Base-by-base conservation (phyloP, 768 basidiomycete genomes). In the Cubamyces lactineus region DNA sequence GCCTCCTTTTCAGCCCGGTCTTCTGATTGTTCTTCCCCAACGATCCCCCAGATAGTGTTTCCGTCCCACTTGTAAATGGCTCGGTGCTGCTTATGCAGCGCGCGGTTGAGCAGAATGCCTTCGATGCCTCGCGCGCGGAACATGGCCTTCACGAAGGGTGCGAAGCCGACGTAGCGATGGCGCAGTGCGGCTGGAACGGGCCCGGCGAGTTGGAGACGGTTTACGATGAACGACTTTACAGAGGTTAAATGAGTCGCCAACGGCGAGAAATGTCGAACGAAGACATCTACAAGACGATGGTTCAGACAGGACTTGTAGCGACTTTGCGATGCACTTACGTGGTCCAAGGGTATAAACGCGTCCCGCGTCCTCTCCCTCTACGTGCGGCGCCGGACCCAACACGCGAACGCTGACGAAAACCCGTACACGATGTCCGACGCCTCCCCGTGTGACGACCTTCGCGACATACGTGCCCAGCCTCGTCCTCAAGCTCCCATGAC, bases 161-260 rank as follows among this genome's bases (percentile, higher is more conserved):
- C 70, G 69, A 78, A 80, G 54, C 78, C 78, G 51, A 80, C 73
- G 57, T 68, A 75, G 41, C 70, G 72, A 66, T 73, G 73, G 3
- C 71, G 69, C 16, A 81, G 73, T 55, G 74, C 68, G 21, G 70
- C 62, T 12, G 80, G 79, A 12, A 77, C 74, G n/a, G 80, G 80
- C 0, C 80, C 80, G 17, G 74, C 67, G 12, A 81, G 74, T 60
- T 81, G 80, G 2, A 81, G 56, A 53, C 79, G 76, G 66, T 78
- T 80, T 4, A 79, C 78, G 62, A 78, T 73, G 72, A 81, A 81
- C 26, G 78, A 77, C 66, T 11, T 73, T 49, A 52, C 70, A 65
- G 49, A 67, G 67, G 57, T 62, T 38, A 58, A 63, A 55, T 61
- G 67, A 49, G 46, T 46, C 59, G 50, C 76, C 28, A 80, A 69